These are phyloP conservation scores for Arachnopeziza araneosa DNA, from an alignment of 2,329 filamentous ascomycete species.

Conservation along the genomic window DNA sequence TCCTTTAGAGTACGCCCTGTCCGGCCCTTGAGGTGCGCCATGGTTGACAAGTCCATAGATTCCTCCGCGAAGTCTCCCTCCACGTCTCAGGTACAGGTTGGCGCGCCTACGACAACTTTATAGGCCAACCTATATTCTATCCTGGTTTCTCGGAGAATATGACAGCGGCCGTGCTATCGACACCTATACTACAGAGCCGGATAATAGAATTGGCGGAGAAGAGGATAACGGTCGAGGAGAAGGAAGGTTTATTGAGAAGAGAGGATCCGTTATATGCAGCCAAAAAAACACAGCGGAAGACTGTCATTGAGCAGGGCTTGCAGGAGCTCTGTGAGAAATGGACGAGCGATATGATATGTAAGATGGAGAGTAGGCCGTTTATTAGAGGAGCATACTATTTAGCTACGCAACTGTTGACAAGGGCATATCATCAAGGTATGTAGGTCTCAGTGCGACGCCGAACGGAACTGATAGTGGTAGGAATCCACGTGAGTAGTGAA, in stretches of 20 bases:
- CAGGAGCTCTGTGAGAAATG: conserved; percentile 78
- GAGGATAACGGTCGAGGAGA: conserved; percentile 69
- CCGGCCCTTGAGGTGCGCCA: neutral
- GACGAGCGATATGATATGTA: conserved; percentile 97
- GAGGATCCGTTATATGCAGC: conserved; percentile 49
- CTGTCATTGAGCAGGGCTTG: conserved; percentile 66
- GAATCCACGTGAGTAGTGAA: conserved; percentile 90
- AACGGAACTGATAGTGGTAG: conserved; percentile 25
- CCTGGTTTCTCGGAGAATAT: conserved; percentile 87
- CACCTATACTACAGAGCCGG: conserved; percentile 66
- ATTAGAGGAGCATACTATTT: conserved; percentile 91
- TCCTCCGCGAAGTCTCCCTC: conserved; percentile 86
- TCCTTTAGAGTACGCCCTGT: conserved; percentile 48
- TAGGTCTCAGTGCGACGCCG: neutral
- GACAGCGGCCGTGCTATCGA: conserved; percentile 70
- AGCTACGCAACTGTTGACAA: conserved; percentile 77
- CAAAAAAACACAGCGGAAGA: conserved; percentile 49
- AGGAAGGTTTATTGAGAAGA: conserved; percentile 60
- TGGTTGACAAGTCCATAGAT: conserved; percentile 41
- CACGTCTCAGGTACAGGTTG: conserved; percentile 92
- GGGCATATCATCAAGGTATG: conserved; percentile 86
- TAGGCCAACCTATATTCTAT: conserved; percentile 93
- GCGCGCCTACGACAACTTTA: conserved; percentile 85
- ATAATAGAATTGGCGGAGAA: conserved; percentile 72
- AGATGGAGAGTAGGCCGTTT: conserved; percentile 92